Evolutionary conservation across 805 yeast genomes (phyloP).

Genomic region (Yarrowia sp.): DNA sequence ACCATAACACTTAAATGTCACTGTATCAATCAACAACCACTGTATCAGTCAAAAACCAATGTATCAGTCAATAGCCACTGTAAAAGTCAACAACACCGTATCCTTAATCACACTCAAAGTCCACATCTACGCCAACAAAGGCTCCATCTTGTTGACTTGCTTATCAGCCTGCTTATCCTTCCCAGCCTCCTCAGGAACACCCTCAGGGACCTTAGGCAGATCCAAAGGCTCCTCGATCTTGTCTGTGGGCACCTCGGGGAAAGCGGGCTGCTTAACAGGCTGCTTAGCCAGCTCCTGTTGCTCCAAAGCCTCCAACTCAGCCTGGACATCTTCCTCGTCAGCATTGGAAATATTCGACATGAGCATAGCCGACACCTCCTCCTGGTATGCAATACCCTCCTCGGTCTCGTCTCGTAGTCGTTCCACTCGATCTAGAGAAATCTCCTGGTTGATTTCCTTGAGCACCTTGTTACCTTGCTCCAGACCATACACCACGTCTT

Average conservation of each 20-base stretch:
- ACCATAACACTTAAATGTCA: no score
- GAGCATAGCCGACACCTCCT: slow-evolving; percentile 44
- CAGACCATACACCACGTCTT: slow-evolving; percentile 76
- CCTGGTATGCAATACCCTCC: slow-evolving; percentile 76
- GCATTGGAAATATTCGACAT: slow-evolving; percentile 39
- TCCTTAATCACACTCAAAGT: background rate
- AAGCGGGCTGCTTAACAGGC: background rate
- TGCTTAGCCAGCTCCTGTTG: slow-evolving; percentile 27
- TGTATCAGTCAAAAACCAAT: no score
- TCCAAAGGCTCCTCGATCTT: background rate
- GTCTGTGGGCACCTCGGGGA: slow-evolving; percentile 4
- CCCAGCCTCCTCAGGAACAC: background rate
- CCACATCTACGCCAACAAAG: background rate
- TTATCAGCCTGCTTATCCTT: background rate
- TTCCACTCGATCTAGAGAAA: slow-evolving; percentile 76
- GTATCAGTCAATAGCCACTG: no score
- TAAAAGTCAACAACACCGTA: no score
- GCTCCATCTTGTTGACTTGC: background rate
- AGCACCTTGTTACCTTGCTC: slow-evolving; percentile 76
- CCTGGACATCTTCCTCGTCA: slow-evolving; percentile 38
- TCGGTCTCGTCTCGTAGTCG: slow-evolving; percentile 76
- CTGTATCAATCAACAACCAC: no score
- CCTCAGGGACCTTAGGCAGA: background rate
- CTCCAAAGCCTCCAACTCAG: slow-evolving; percentile 36
- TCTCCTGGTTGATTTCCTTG: slow-evolving; percentile 69